Evolutionary conservation across 179 eudicot species (phyloP), one percentile per base, ranked within the genome.

Genomic region (Sideroxylon spinosum): DNA sequence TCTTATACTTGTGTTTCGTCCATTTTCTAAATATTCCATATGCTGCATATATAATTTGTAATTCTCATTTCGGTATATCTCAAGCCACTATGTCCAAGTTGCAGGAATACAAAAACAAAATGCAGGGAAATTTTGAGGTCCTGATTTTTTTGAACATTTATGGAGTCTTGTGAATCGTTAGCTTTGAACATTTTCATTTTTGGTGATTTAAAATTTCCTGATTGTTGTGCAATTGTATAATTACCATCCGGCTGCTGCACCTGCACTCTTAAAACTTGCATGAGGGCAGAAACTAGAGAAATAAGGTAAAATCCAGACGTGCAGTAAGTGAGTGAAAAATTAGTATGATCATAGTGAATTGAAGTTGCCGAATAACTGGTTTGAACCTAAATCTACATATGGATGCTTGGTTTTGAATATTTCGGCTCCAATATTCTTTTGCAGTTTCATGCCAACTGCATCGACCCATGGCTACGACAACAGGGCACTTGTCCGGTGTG

Each of bases 401-500:
- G 44, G 44, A 37, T 37, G 44, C 44, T 3, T 50, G 62, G 46
- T 56, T 25, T 62, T 28, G 67, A 56, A 63, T 50, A 37, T 7
- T 46, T 14, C 44, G 25, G 17, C 68, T 68, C 26, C 64, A 29
- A 60, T 22, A 32, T 48, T 57, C 44, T 76, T 78, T 71, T 81
- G 85, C 87, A 87, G 87, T 87, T 86, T 53, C 90, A 87, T 56
- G 71, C 85, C 69, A 79, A 59, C 73, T 85, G 88, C 74, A 85
- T 87, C 7, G 88, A 87, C 76, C 86, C 83, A 65, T 87, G 90
- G 90, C 81, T 86, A 78, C 28, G 80, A 20, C 87, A 87, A 71
- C 80, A 77, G 75, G 88, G 88, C 48, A 84, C 90, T 17, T 87
- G 88, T 73, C 88, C 90, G 0, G 84, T 82, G 0, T 87, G 90